Conservation (phyloP, 495 filamentous ascomycete species). For the Wilcoxina mikolae region DNA sequence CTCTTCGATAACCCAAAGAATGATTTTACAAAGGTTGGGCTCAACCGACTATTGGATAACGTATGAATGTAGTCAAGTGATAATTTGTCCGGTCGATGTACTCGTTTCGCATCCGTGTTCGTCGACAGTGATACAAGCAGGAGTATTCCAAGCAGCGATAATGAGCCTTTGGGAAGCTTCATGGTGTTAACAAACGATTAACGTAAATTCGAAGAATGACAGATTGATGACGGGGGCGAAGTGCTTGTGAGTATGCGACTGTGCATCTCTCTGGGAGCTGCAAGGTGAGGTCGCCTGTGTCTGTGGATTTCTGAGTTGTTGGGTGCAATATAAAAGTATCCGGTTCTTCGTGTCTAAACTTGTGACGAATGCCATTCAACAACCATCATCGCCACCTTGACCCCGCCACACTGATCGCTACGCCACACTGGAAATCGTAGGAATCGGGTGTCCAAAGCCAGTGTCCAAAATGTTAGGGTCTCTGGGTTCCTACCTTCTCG, state of each 20-base stretch:
- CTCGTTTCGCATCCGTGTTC: conserved; percentile 7
- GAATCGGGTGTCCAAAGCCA: too few species aligned
- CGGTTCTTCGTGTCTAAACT: too few species aligned
- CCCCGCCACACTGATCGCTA: too few species aligned
- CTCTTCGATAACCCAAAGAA: neutral
- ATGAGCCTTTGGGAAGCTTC: neutral
- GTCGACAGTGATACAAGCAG: conserved; percentile 6
- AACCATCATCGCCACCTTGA: too few species aligned
- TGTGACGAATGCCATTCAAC: too few species aligned
- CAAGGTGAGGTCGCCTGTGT: too few species aligned
- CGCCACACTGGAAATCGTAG: too few species aligned
- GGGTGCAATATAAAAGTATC: too few species aligned
- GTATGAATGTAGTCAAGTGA: neutral
- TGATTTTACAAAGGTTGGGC: neutral
- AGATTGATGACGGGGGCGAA: neutral
- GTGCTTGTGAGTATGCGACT: neutral
- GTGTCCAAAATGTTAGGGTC: too few species aligned
- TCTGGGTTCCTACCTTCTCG: too few species aligned
- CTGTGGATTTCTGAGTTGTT: too few species aligned
- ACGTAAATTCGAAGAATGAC: neutral
- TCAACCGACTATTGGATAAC: neutral
- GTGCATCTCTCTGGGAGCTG: conserved; percentile 1
- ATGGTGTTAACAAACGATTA: neutral
- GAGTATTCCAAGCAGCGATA: neutral
- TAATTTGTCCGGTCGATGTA: conserved; percentile 5